A percentile compares a stretch with the other conserved stretches of the same genome.
Conservation (phyloP, 108 stramenopile genomes). For the Cyclotella baltica region DNA sequence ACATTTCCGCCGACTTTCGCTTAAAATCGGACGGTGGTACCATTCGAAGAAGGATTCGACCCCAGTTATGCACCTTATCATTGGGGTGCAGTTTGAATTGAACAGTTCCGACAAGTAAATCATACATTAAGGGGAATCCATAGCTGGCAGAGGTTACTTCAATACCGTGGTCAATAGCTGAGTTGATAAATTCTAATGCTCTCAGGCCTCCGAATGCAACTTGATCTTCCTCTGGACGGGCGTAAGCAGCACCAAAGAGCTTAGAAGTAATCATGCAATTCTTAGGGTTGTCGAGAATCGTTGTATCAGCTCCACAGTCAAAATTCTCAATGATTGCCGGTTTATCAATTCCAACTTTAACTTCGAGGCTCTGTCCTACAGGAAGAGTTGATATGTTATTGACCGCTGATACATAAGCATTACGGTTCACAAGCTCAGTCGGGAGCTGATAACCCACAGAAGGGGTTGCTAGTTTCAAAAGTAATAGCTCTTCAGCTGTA, state of each 20-base stretch:
- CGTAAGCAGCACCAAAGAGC: slow-evolving; percentile 90
- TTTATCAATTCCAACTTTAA: slow-evolving; percentile 79
- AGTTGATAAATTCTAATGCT: slow-evolving; percentile 89
- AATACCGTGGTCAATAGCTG: slow-evolving; percentile 84
- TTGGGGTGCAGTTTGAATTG: slow-evolving; percentile 92
- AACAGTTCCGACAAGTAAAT: slow-evolving; percentile 92
- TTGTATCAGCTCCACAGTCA: slow-evolving; percentile 81
- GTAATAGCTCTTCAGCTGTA: slow-evolving; percentile 89
- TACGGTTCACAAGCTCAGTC: slow-evolving; percentile 78
- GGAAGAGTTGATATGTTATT: slow-evolving; percentile 81
- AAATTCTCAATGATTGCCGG: slow-evolving; percentile 85
- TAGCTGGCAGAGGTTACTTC: slow-evolving; percentile 89
- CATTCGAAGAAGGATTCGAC: slow-evolving; percentile 86
- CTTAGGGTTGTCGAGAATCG: slow-evolving; percentile 88
- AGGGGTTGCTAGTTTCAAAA: slow-evolving; percentile 86
- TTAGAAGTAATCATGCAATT: slow-evolving; percentile 87
- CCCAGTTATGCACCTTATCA: slow-evolving; percentile 95
- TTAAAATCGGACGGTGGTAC: slow-evolving; percentile 91
- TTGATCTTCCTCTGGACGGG: slow-evolving; percentile 87
- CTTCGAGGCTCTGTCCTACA: slow-evolving; percentile 65
- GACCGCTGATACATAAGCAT: slow-evolving; percentile 88
- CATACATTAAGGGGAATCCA: slow-evolving; percentile 97
- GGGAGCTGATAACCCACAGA: slow-evolving; percentile 71
- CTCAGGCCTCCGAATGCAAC: slow-evolving; percentile 89
- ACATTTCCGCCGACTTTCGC: slow-evolving; percentile 91